Base-by-base conservation (phyloP, 139 green algal genomes). In the Haematococcus lacustris region DNA sequence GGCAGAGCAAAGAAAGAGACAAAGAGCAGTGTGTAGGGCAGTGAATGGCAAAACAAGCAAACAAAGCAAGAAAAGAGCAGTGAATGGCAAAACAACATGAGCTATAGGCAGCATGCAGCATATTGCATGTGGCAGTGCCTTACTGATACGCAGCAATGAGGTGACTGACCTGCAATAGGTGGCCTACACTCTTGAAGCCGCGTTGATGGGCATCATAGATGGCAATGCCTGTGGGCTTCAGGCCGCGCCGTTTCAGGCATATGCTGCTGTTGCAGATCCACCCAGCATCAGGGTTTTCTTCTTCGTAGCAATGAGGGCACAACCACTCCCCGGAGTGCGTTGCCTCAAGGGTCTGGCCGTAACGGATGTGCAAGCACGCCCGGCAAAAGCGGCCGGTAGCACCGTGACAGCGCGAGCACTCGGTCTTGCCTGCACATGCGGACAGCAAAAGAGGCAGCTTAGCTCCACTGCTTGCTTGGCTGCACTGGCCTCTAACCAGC, bases 261-360 rank as follows among this genome's bases (percentile, higher is more conserved):
- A 91, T 88, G 69, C 73, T 85, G 78, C 74, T 86, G 82, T 93
- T 93, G 83, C 88, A 93, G 38, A 91, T 89, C 86, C 81, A 88
- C 71, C 81, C 88, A 4, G 74, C 66, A 26, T 82, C 74, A 21
- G 83, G 83, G 76, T 91, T 79, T 68, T 90, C 86, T 1, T 85
- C 79, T 78, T 90, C 88, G 51, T 91, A 87, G 80, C 88, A 93
- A 81, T 93, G 88, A 1, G 86, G 85, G 78, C 88, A 93, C 66
- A 91, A 76, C 86, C 86, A 93, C 61, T 40, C 76, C 71, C 79
- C 79, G 1, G 61, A 53, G 43, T 3, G 3, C 61, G 25, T 38
- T 38, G 32, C 25, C 61, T 88, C 88, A 62, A 91, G 73, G 3
- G 51, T 66, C 71, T 81, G 53, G 3, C 86, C 88, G 53, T 87